Conservation (phyloP, 768 basidiomycete genomes). For the Hericium coralloides region DNA sequence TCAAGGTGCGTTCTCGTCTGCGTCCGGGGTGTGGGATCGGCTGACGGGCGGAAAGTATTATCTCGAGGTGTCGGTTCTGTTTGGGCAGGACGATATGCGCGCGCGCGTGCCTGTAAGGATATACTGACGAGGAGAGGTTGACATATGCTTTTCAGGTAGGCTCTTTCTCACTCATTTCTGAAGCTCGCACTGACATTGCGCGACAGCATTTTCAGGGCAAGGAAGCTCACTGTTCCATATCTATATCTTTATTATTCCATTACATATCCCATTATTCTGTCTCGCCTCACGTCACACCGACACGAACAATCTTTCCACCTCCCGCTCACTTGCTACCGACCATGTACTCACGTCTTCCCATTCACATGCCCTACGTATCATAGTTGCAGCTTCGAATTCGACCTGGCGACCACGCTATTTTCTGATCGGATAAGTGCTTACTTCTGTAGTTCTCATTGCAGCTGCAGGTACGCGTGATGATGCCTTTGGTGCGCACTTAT, state of each 20-base stretch:
- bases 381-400: too few relatives aligned
- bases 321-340: not conserved
- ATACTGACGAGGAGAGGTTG: constrained; percentile 23
- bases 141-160: not conserved
- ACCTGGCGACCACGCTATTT: too few relatives aligned
- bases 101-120: constrained; percentile 56
- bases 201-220: too few relatives aligned
- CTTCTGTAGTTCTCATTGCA: too few relatives aligned
- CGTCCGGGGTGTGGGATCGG: not conserved
- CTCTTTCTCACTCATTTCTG: not conserved
- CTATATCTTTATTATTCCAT: not conserved
- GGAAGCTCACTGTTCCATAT: not conserved
- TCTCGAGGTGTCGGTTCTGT: constrained; percentile 58
- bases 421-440: too few relatives aligned
- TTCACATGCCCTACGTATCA: not conserved
- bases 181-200: too few relatives aligned
- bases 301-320: not conserved
- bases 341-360: not conserved
- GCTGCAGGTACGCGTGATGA: too few relatives aligned
- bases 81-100: constrained; percentile 53
- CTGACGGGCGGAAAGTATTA: constrained; percentile 43
- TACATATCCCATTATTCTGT: not conserved
- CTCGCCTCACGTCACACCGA: not conserved
- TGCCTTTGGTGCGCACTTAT: too few relatives aligned
- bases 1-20: constrained; percentile 42